Evolutionary conservation across 345 rosid genomes (phyloP).

Genomic region (Gossypium arboreum): DNA sequence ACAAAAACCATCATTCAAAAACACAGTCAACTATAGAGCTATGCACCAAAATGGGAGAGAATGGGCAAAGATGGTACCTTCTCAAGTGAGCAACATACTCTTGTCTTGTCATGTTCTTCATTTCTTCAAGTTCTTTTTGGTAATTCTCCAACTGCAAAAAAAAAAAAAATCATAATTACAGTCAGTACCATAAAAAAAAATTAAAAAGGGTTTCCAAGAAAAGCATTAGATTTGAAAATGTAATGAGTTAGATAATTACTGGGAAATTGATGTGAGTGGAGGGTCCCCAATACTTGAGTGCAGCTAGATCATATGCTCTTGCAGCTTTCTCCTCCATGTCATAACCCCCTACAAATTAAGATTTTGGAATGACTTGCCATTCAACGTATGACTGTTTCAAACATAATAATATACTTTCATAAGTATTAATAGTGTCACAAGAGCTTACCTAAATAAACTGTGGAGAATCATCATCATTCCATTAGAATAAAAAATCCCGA

Average conservation of each 20-base stretch:
- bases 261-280: conserved; percentile 85
- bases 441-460: conserved; percentile 89
- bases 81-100: conserved; percentile 92
- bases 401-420: neutral
- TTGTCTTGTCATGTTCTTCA: conserved; percentile 84
- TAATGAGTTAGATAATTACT: conserved; percentile 34
- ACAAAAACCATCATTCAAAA: neutral
- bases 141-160: conserved; percentile 63
- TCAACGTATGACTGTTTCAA: neutral
- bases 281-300: conserved; percentile 99
- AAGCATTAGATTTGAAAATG: conserved; percentile 11
- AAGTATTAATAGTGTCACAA: neutral
- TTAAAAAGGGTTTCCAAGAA: conserved; percentile 9
- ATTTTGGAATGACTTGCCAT: conserved; percentile 26
- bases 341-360: conserved; percentile 72
- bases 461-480: conserved; percentile 31
- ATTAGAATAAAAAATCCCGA: conserved; percentile 23
- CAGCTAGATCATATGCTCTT: conserved; percentile 94
- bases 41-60: neutral
- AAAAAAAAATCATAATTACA: neutral
- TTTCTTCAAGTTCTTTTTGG: conserved; percentile 66
- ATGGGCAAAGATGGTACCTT: conserved; percentile 37
- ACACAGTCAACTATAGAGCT: neutral
- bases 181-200: conserved; percentile 22
- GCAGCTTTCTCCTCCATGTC: conserved; percentile 99